These are phyloP conservation scores for Nissolia schottii DNA, from an alignment of 306 rosid species.

Conservation along the genomic window DNA sequence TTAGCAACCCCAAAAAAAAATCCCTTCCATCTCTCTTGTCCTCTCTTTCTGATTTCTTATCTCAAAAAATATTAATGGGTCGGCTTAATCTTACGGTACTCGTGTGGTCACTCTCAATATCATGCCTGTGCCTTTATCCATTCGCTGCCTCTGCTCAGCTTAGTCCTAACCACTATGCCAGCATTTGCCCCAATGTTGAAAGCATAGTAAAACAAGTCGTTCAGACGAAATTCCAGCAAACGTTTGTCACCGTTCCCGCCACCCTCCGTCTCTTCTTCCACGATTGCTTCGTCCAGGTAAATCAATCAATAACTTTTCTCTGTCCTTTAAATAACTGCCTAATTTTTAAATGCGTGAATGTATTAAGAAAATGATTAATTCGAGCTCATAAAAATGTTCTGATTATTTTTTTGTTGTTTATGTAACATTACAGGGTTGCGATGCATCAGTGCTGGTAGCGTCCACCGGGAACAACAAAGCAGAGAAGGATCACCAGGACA, in stretches of 20 bases:
- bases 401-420: not conserved
- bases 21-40: not conserved
- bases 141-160: slow-evolving; percentile 49
- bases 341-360: too few relatives aligned
- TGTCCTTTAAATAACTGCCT: too few relatives aligned
- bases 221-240: slow-evolving; percentile 49
- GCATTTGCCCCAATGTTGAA: slow-evolving; percentile 71
- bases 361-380: too few relatives aligned
- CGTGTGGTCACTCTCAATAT: slow-evolving; percentile 37
- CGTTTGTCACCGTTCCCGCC: slow-evolving; percentile 78
- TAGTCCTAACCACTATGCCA: slow-evolving; percentile 58
- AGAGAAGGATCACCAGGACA: slow-evolving; percentile 70
- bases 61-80: too few relatives aligned
- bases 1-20: not conserved
- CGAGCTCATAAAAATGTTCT: not conserved
- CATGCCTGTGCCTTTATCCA: slow-evolving; percentile 25
- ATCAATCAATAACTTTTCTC: too few relatives aligned
- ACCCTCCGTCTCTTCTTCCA: slow-evolving; percentile 93
- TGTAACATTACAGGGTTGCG: slow-evolving; percentile 51
- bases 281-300: slow-evolving; percentile 87
- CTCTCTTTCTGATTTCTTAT: too few relatives aligned
- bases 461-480: slow-evolving; percentile 50
- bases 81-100: slow-evolving; percentile 23
- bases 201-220: slow-evolving; percentile 55
- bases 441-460: slow-evolving; percentile 50